A percentile compares a stretch with the other conserved stretches of the same genome.
Conservation (phyloP, 495 filamentous ascomycete genomes). For the Trypethelium eluteriae region DNA sequence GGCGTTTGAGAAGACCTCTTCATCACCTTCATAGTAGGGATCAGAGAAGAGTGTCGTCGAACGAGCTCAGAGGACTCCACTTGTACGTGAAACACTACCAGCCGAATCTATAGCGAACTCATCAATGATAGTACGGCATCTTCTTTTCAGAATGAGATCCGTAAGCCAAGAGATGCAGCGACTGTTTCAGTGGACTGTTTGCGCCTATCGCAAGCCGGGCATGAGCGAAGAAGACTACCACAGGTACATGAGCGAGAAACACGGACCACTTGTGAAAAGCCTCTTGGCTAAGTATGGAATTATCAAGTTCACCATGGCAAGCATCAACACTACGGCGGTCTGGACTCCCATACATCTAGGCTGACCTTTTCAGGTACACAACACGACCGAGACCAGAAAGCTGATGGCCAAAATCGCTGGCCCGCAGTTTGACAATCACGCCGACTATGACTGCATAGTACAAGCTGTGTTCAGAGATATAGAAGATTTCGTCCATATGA, state of each 20-base stretch:
- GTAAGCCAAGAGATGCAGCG: slow-evolving; percentile 28
- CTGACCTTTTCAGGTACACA: slow-evolving; percentile 23
- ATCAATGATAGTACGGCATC: too few relatives aligned
- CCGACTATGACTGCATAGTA: slow-evolving; percentile 27
- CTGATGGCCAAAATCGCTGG: slow-evolving; percentile 25
- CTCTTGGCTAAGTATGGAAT: slow-evolving; percentile 30
- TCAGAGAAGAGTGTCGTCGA: too few relatives aligned
- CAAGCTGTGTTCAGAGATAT: slow-evolving; percentile 24
- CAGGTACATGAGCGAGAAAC: slow-evolving; percentile 35
- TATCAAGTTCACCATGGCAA: slow-evolving; percentile 24
- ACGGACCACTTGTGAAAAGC: slow-evolving; percentile 24
- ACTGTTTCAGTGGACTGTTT: slow-evolving; percentile 37
- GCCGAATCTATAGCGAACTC: background rate
- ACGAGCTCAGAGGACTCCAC: too few relatives aligned
- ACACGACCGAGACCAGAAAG: slow-evolving; percentile 21
- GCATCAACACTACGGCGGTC: background rate
- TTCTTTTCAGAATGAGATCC: background rate
- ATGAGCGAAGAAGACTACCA: slow-evolving; percentile 42
- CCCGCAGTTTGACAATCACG: slow-evolving; percentile 24
- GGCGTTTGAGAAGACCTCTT: too few relatives aligned
- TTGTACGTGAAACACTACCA: too few relatives aligned
- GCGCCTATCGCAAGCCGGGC: slow-evolving; percentile 26
- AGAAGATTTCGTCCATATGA: slow-evolving; percentile 26
- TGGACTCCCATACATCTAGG: background rate
- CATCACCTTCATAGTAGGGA: too few relatives aligned